Percentiles rank a stretch among this genome's conserved stretches.
Evolutionary conservation across 768 basidiomycete species (phyloP).

Genomic region (Postia placenta): DNA sequence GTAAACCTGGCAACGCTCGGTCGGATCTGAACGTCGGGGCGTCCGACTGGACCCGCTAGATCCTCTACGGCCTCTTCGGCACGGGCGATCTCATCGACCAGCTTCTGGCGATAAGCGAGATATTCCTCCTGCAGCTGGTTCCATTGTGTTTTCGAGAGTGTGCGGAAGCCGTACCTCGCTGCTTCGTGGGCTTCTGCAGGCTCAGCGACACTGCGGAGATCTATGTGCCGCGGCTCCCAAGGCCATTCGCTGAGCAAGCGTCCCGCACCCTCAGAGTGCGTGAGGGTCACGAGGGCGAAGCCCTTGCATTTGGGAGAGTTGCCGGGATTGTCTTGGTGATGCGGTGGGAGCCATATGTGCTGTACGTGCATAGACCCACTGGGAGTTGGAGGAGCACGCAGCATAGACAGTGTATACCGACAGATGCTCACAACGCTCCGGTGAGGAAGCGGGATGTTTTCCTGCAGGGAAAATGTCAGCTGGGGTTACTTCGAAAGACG

Average conservation of each 20-base stretch:
- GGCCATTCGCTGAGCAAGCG: conserved; percentile 50
- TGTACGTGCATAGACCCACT: conserved; percentile 33
- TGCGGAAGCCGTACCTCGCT: conserved; percentile 51
- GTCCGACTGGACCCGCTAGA: neutral
- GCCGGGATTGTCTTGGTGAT: conserved; percentile 55
- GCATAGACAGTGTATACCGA: conserved; percentile 36
- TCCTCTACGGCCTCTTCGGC: neutral
- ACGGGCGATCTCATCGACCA: conserved; percentile 41
- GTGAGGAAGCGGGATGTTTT: conserved; percentile 56
- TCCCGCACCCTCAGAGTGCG: conserved; percentile 31
- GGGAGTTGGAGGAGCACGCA: conserved; percentile 13
- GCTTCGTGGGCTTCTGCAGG: conserved; percentile 34
- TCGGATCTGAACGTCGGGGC: neutral
- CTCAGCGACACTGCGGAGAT: neutral
- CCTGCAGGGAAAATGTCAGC: conserved; percentile 35
- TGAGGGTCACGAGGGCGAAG: conserved; percentile 66
- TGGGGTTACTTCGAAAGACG: neutral
- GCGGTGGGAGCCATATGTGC: conserved; percentile 49
- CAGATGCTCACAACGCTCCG: conserved; percentile 46
- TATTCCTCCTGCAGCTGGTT: conserved; percentile 63
- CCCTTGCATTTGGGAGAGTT: conserved; percentile 60
- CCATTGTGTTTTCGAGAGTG: conserved; percentile 55
- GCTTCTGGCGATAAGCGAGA: conserved; percentile 47
- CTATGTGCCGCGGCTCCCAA: conserved; percentile 38
- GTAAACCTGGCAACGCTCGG: neutral